Conservation (phyloP, 2,329 filamentous ascomycete genomes). For the Phaeoacremonium minimum region DNA sequence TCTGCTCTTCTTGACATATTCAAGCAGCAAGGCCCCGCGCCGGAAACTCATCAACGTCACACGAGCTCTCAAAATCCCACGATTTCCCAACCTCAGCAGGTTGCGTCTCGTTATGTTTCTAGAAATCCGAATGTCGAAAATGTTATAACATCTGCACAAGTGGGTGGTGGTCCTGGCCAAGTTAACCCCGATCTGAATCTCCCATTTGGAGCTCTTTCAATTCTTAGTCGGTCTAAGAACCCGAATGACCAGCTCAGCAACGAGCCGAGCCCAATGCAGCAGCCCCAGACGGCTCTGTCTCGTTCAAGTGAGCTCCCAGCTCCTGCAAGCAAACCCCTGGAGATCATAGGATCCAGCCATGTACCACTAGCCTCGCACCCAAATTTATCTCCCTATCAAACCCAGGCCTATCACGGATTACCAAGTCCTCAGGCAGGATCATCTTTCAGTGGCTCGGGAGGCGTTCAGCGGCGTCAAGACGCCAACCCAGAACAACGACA, state of each 20-base stretch:
- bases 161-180: slow-evolving; percentile 23
- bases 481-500: slow-evolving; percentile 36
- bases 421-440: slow-evolving; percentile 19
- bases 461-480: slow-evolving; percentile 26
- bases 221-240: slow-evolving; percentile 28
- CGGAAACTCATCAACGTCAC: slow-evolving; percentile 4
- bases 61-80: slow-evolving; percentile 5
- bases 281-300: slow-evolving; percentile 10
- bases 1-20: slow-evolving; percentile 50
- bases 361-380: background rate
- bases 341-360: background rate
- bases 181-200: slow-evolving; percentile 30
- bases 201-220: slow-evolving; percentile 32
- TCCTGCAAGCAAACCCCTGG: slow-evolving; percentile 1
- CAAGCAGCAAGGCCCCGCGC: slow-evolving; percentile 32
- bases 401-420: slow-evolving; percentile 9
- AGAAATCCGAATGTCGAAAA: slow-evolving; percentile 9
- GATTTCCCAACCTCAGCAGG: slow-evolving; percentile 1
- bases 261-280: slow-evolving; percentile 13
- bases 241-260: slow-evolving; percentile 12
- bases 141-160: slow-evolving; percentile 17
- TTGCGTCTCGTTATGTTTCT: slow-evolving; percentile 2
- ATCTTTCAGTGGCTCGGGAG: slow-evolving; percentile 18
- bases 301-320: background rate
- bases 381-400: slow-evolving; percentile 3